Conservation (phyloP, 768 basidiomycete genomes). For the Suillus spraguei region DNA sequence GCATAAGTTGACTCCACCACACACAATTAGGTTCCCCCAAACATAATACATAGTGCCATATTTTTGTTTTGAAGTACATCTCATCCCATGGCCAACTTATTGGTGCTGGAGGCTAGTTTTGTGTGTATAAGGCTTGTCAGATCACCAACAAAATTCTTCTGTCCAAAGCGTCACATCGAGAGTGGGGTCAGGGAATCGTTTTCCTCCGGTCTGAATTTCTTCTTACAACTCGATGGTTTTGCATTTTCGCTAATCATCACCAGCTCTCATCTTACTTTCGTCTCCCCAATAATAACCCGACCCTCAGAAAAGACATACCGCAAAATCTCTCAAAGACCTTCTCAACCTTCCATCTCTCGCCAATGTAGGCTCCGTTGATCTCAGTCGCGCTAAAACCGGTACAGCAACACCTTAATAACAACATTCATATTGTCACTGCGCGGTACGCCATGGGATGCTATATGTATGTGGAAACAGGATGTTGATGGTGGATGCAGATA, state of each 20-base stretch:
- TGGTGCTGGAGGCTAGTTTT: no score
- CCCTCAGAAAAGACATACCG: slow-evolving; percentile 74
- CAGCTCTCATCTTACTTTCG: slow-evolving; percentile 72
- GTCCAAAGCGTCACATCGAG: no score
- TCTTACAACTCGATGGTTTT: slow-evolving; percentile 5
- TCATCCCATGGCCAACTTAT: no score
- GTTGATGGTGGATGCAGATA: slow-evolving; percentile 94
- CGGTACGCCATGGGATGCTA: slow-evolving; percentile 90
- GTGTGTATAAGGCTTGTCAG: no score
- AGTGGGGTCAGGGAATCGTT: slow-evolving; percentile 51
- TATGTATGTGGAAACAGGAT: slow-evolving; percentile 75
- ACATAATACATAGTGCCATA: no score
- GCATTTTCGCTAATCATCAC: slow-evolving; percentile 19
- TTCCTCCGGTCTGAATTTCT: slow-evolving; percentile 41
- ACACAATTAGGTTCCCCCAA: no score
- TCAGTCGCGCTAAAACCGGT: slow-evolving; percentile 78
- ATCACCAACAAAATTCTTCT: no score
- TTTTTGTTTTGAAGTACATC: no score
- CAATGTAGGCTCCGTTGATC: slow-evolving; percentile 60
- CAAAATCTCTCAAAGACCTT: slow-evolving; percentile 51
- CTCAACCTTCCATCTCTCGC: slow-evolving; percentile 56
- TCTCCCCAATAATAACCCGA: slow-evolving; percentile 65
- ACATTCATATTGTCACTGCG: slow-evolving; percentile 83
- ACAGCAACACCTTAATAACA: slow-evolving; percentile 49
- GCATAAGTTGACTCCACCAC: no score